Evolutionary conservation across 805 yeast genomes (phyloP), one percentile per base, ranked within the genome.

Genomic region (Candida andamanensis): DNA sequence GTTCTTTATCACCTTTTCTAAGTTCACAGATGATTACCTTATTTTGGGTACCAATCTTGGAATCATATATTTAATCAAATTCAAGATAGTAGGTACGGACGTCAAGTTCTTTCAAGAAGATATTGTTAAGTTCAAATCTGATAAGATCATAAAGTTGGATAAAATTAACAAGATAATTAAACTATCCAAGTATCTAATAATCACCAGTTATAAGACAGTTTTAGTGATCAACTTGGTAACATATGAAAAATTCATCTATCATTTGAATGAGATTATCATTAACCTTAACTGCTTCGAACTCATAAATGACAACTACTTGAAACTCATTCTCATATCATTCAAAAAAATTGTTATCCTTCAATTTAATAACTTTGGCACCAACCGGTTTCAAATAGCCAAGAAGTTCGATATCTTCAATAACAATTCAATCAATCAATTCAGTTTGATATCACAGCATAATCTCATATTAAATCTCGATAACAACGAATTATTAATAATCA

Each of bases 21-120:
- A 35, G 14, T 39, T 41, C 32, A 32, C 29, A n/a, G 43, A 41
- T 26, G 21, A 28, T 14, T 32, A 36, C 22, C 27, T 41, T 12
- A 36, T 41, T 4, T 33, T 41, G 30, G 46, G 46, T 3, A 41
- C 42, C 4, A 41, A 41, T 15, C 23, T 30, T 11, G 46, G 46
- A 4, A 32, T 36, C 6, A 25, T 41, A n/a, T 41, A 41, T 24
- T 24, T 39, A 3, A 29, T 41, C 6, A 33, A 36, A 16, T 34
- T 18, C 20, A 33, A 24, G 7, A 28, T 36, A 18, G 19, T 32
- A 20, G 35, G 24, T 6, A 11, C 18, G 10, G 25, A 29, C 13
- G 10, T 41, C 3, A 16, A 18, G 10, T 40, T 40, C 28, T 36
- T 14, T 12, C 22, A 8, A 11, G 28, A 33, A 7, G 41, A 39